phyloP scores from a whole-genome alignment of 176 grass and related monocot genomes.

The Hsuehochloa calcarea region DNA sequence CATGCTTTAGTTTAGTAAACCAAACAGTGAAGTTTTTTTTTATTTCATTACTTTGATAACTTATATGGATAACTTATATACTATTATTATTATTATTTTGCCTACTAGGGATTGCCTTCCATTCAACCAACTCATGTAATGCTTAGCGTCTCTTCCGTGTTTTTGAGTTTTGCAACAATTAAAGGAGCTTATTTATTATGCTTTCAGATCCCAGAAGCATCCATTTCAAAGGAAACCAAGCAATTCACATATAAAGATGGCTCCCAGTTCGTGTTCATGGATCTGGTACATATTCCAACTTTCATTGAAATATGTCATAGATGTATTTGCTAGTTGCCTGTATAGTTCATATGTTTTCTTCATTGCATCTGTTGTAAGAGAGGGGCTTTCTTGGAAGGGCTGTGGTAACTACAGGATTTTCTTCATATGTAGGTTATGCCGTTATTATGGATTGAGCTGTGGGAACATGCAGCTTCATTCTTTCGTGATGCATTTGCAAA shows the following conservation, averaged over 20 bases:
- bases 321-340: not conserved
- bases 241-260: constrained; percentile 98
- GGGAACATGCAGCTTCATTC: not conserved
- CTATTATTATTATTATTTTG: not conserved
- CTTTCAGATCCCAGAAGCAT: constrained; percentile 73
- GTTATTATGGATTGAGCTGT: constrained; percentile 6
- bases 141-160: not conserved
- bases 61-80: not conserved
- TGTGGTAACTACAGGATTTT: not conserved
- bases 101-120: not conserved
- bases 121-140: constrained; percentile 7
- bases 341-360: not conserved
- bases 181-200: not conserved
- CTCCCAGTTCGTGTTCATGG: constrained; percentile 86
- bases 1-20: not conserved
- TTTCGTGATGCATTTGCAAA: not conserved
- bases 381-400: not conserved
- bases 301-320: not conserved
- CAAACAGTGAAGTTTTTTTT: not conserved
- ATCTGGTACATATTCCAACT: constrained; percentile 55
- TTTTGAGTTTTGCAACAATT: constrained; percentile 3
- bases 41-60: not conserved
- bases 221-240: constrained; percentile 86
- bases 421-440: not conserved
- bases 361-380: not conserved